phyloP scores from a whole-genome alignment of 1,284 basidiomycete species.

The Schizophyllum amplum region DNA sequence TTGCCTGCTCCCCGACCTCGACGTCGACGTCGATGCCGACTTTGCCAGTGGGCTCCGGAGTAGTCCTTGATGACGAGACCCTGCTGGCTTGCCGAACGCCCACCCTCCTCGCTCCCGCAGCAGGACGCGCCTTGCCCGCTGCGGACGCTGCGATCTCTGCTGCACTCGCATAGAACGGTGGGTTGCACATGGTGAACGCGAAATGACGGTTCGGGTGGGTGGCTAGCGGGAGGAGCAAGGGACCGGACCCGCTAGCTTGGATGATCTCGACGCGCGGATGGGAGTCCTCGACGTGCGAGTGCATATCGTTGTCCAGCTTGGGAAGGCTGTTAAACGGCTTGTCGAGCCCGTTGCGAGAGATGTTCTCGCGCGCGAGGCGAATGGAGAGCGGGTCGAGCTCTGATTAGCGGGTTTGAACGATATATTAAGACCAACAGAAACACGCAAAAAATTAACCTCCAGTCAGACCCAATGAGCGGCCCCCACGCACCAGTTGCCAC shows the following conservation, averaged over 20 bases:
- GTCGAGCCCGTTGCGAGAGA: slow-evolving; percentile 44
- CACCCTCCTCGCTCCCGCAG: not conserved
- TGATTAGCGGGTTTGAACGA: too few species aligned
- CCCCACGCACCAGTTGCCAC: slow-evolving; percentile 58
- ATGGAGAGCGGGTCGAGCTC: slow-evolving; percentile 66
- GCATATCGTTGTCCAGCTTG: too few species aligned
- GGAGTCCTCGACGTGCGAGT: too few species aligned
- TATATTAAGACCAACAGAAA: too few species aligned
- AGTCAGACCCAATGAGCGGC: not conserved
- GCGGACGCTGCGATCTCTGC: slow-evolving; percentile 61
- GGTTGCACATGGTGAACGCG: slow-evolving; percentile 90
- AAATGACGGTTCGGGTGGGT: slow-evolving; percentile 21
- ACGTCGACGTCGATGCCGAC: slow-evolving; percentile 4
- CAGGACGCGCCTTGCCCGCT: slow-evolving; percentile 39
- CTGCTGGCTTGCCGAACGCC: not conserved
- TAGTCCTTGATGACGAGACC: not conserved
- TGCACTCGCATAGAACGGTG: slow-evolving; percentile 78
- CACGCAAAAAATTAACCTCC: not conserved
- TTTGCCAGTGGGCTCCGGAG: too few species aligned
- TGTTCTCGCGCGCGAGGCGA: slow-evolving; percentile 42
- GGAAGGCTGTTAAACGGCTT: not conserved
- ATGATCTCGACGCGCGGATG: slow-evolving; percentile 39
- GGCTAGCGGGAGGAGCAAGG: slow-evolving; percentile 44
- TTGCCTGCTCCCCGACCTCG: not conserved
- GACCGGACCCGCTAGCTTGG: slow-evolving; percentile 27